Evolutionary conservation across 257 asterid genomes (phyloP), one percentile per base, ranked within the genome.

Genomic region (Apocynum venetum): DNA sequence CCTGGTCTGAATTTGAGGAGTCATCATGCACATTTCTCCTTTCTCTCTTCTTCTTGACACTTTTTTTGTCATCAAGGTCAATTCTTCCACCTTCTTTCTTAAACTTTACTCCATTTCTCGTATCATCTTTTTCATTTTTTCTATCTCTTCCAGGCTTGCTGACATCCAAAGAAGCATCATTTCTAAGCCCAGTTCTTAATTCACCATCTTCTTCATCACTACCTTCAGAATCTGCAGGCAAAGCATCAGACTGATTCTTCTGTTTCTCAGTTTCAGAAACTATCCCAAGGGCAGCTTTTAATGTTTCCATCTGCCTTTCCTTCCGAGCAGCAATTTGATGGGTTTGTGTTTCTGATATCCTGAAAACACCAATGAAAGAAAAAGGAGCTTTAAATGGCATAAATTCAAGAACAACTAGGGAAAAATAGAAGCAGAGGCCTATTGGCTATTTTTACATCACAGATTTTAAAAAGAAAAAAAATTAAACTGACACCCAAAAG

Each of bases 321-420:
- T 96, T 96, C 81, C 85, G 25, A 2, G 98, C 98, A 76, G 99
- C 94, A 57, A 90, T 82, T 81, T 96, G 97, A 80, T 96, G 99
- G 14, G 97, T 86, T 85, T 91, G 98, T 10, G 99, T 96, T 77
- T 86, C 88, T 2, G 98, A 93, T 72, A 88, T 85, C 90, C 99
- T 96, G 83, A 72, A 47, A 20, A 13, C 64, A 36, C 74, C 74
- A 82, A 40, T 59, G 48, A 57, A 74, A 13, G 11, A 8, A 19
- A 44, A n/a, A n/a, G 2, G 13, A n/a, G 65, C n/a, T 0, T 59
- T 59, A n/a, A 20, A 59, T 59, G 13, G 13, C 53, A 36, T 2
- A 35, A 6, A 8, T 38, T 4, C 12, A 9, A 25, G 6, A 49
- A 49, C 53, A 49, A 49, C 4, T 46, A 46, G 6, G 49, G 49